Conservation (phyloP, 2,329 filamentous ascomycete genomes). For the Botrytis squamosa region DNA sequence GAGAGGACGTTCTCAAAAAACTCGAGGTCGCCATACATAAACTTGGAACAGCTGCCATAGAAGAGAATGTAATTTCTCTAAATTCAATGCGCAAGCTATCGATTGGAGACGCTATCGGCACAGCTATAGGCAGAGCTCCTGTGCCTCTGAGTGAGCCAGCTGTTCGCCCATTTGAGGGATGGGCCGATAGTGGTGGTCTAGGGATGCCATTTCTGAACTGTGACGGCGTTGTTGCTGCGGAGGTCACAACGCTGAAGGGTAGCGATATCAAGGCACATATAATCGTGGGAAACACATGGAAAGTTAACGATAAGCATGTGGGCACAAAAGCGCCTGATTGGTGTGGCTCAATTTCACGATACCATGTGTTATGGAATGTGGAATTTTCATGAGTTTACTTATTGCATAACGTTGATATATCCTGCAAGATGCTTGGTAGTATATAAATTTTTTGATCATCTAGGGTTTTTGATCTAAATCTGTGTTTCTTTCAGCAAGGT, state of each 20-base stretch:
- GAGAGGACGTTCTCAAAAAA: constrained; percentile 3
- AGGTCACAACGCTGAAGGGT: neutral
- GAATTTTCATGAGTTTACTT: constrained; percentile 1
- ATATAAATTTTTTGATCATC: neutral
- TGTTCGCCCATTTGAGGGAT: constrained; percentile 2
- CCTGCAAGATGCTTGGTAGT: neutral
- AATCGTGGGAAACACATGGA: constrained; percentile 3
- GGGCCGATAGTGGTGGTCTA: constrained; percentile 5
- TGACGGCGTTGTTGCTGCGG: constrained; percentile 5
- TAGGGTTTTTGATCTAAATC: neutral
- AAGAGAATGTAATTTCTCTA: neutral
- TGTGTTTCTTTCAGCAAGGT: neutral
- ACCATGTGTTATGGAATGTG: constrained; percentile 9
- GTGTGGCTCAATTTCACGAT: neutral
- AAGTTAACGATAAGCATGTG: neutral
- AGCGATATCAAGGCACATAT: constrained; percentile 9
- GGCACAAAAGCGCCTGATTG: neutral
- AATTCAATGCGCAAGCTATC: neutral
- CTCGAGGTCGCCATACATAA: constrained; percentile 1
- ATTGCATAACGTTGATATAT: neutral
- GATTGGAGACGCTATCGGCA: constrained; percentile 9
- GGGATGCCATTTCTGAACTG: constrained; percentile 16
- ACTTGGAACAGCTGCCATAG: neutral
- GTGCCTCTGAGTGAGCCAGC: neutral
- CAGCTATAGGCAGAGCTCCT: neutral